These are phyloP conservation scores for Naganishia albida DNA, from an alignment of 1,284 basidiomycete genomes.

Conservation along the genomic window DNA sequence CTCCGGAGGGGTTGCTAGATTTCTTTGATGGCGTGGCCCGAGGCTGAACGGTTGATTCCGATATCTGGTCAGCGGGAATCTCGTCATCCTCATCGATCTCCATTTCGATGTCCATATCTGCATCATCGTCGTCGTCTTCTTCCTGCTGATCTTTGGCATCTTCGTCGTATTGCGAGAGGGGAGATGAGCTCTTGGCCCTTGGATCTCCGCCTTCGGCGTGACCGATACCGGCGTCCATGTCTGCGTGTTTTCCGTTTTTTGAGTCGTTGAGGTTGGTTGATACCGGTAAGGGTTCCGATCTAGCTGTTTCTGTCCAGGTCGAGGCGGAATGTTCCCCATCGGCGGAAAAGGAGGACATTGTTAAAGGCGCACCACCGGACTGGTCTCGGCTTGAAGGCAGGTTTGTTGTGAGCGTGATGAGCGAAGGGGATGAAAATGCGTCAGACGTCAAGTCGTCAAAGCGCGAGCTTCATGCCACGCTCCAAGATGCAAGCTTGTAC, in stretches of 20 bases:
- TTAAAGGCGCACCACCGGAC: not conserved
- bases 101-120: conserved; percentile 7
- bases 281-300: not conserved
- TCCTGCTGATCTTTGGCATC: not conserved
- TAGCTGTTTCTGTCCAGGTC: not conserved
- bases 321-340: not conserved
- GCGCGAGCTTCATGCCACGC: conserved; percentile 3
- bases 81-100: conserved; percentile 50
- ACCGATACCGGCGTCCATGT: not conserved
- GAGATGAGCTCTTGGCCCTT: conserved; percentile 21
- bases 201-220: not conserved
- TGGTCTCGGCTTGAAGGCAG: not conserved
- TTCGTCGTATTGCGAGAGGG: conserved; percentile 17
- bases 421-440: not conserved
- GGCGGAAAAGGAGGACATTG: conserved; percentile 12
- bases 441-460: not conserved
- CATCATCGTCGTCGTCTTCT: not conserved
- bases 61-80: conserved; percentile 1
- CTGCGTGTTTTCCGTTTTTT: not conserved
- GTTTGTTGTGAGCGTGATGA: too few species aligned
- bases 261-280: not conserved
- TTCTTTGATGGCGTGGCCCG: not conserved
- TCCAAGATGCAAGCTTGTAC: not conserved
- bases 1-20: not conserved
- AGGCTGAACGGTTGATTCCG: conserved; percentile 15